Conservation (phyloP, 768 basidiomycete species). For the Boletellus sp. region DNA sequence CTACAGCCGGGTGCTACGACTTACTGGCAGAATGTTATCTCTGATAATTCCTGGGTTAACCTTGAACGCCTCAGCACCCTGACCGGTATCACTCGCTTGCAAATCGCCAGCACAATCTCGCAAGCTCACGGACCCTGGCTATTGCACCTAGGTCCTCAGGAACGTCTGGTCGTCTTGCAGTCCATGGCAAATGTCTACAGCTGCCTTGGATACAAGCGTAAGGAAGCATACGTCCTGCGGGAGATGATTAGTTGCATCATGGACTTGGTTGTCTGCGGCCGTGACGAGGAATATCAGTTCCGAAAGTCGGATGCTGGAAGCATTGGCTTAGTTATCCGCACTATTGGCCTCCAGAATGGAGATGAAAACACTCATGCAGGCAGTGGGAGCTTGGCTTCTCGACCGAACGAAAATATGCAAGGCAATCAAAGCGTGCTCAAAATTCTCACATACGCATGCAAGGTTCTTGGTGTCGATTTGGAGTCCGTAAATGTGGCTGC, state of each 20-base stretch:
- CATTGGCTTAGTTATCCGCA: constrained; percentile 49
- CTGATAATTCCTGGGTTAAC: constrained; percentile 45
- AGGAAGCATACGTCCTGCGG: constrained; percentile 82
- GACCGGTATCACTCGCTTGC: constrained; percentile 66
- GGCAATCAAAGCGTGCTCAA: constrained; percentile 82
- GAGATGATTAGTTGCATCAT: constrained; percentile 83
- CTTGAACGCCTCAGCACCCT: constrained; percentile 64
- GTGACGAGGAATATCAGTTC: constrained; percentile 62
- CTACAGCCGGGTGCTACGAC: constrained; percentile 59
- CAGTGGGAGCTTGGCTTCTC: constrained; percentile 61
- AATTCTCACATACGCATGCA: constrained; percentile 71
- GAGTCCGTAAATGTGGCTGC: constrained; percentile 59
- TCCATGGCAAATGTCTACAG: constrained; percentile 71
- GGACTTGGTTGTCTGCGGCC: constrained; percentile 82
- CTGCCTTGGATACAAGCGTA: constrained; percentile 79
- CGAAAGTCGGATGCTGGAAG: constrained; percentile 33
- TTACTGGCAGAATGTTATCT: constrained; percentile 56
- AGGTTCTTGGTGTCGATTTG: constrained; percentile 77
- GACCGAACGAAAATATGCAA: constrained; percentile 67
- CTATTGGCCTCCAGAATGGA: constrained; percentile 35
- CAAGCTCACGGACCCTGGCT: constrained; percentile 87
- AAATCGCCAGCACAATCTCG: constrained; percentile 61
- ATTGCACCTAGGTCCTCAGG: constrained; percentile 69
- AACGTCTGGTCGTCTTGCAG: constrained; percentile 69
- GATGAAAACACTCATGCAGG: constrained; percentile 14